Evolutionary conservation across 1,139 yeast species (phyloP), one percentile per base, ranked within the genome.

Genomic region (Geotrichum australiense): DNA sequence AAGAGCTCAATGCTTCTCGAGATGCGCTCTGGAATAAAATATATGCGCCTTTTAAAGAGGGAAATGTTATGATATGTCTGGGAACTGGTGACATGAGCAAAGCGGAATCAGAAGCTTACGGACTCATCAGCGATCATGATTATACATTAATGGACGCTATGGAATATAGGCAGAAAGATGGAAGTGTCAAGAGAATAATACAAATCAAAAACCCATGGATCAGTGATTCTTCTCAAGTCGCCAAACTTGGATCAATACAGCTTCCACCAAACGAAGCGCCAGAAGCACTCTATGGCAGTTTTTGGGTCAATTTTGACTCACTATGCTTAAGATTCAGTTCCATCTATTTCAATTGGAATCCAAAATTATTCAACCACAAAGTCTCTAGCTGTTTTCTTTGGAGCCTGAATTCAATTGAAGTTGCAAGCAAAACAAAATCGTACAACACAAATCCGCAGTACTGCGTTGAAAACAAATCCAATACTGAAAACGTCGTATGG

Each of bases 311-410:
- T 21, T 61, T 61, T 42, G 53, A 54, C 11, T 58, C 58, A 3
- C 45, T 69, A n/a, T 61, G 71, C 38, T 61, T 65, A n/a, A 63
- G 69, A 33, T 79, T 82, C 55, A 65, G 67, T 15, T 75, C 71
- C 33, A 48, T 82, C 3, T 86, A 84, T 54, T 50, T 84, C 34
- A 83, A 80, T 55, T 82, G 94, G 94, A 68, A 77, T 47, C 71
- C 76, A 0, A 33, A 46, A 1, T 49, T 62, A 23, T 73, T 71
- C 50, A 49, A 55, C 14, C 52, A 53, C 40, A 53, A 57, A 2
- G 43, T 52, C n/a, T 50, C 53, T 1, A 47, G 59, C 0, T 68
- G 65, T 29, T 74, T 77, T 51, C 33, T 56, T 2, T 55, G 57
- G 56, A 43, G 49, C 14, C 21, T 37, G 4, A 41, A 42, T 3